These are phyloP conservation scores for Phylloporus arenicola DNA, from an alignment of 768 basidiomycete species.

Conservation along the genomic window DNA sequence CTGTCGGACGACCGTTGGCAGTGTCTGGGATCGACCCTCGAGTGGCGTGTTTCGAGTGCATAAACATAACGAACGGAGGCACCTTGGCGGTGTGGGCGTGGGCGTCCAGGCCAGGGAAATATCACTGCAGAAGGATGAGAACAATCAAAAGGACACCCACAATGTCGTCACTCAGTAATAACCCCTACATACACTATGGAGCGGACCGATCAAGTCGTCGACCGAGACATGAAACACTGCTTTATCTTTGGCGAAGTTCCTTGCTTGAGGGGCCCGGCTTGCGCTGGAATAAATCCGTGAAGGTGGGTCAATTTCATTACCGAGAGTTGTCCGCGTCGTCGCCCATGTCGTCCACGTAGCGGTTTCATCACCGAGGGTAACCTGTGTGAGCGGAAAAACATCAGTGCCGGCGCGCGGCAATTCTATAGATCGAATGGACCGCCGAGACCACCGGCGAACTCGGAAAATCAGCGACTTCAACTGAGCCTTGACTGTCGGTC, in stretches of 20 bases:
- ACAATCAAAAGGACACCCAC: neutral
- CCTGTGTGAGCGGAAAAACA: neutral
- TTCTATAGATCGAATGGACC: neutral
- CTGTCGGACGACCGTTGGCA: neutral
- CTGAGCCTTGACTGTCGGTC: neutral
- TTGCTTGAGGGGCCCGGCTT: neutral
- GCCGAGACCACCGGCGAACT: constrained; percentile 1
- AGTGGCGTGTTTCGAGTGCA: neutral
- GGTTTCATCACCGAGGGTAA: neutral
- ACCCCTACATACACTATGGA: neutral
- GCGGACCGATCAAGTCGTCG: neutral
- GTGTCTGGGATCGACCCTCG: neutral
- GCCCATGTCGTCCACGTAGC: neutral
- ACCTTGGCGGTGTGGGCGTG: neutral
- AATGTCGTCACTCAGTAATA: neutral
- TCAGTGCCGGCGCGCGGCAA: neutral
- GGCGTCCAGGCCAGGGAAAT: neutral
- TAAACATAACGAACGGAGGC: neutral
- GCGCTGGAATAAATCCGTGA: neutral
- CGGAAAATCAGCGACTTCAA: neutral
- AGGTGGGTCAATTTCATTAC: neutral
- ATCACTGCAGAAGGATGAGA: constrained; percentile 2
- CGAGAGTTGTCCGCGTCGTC: neutral
- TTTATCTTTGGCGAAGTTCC: neutral
- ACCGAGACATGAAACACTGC: neutral